phyloP scores from a whole-genome alignment of 441 rosid species.

The Lepidium campestre region DNA sequence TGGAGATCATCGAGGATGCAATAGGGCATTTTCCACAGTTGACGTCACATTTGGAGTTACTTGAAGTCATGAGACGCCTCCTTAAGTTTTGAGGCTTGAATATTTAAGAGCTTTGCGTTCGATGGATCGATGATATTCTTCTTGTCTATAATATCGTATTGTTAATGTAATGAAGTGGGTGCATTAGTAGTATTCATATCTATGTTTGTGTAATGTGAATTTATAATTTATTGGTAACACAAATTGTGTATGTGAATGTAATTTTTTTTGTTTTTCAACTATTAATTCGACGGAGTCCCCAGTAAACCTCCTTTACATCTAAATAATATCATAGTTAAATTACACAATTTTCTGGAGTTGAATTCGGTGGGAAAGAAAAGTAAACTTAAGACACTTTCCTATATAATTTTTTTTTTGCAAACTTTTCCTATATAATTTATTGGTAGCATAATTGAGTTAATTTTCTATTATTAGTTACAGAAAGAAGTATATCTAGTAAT shows the following conservation, averaged over 20 bases:
- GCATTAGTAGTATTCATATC: neutral
- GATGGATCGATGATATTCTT: neutral
- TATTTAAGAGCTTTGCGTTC: neutral
- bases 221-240: neutral
- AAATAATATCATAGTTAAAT: no score
- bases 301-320: no score
- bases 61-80: slow-evolving; percentile 28
- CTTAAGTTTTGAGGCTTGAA: slow-evolving; percentile 11
- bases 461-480: no score
- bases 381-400: no score
- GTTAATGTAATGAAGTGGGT: neutral
- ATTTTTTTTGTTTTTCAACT: no score
- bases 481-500: no score
- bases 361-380: no score
- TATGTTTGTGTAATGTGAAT: slow-evolving; percentile 12
- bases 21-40: slow-evolving; percentile 69
- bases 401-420: no score
- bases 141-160: neutral
- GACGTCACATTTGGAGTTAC: slow-evolving; percentile 47
- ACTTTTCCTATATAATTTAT: no score
- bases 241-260: neutral
- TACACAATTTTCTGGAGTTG: no score
- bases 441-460: no score
- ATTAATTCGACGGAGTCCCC: no score
- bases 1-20: slow-evolving; percentile 43